These are phyloP conservation scores for Nemania sp. DNA, from an alignment of 2,329 filamentous ascomycete genomes.

Conservation along the genomic window DNA sequence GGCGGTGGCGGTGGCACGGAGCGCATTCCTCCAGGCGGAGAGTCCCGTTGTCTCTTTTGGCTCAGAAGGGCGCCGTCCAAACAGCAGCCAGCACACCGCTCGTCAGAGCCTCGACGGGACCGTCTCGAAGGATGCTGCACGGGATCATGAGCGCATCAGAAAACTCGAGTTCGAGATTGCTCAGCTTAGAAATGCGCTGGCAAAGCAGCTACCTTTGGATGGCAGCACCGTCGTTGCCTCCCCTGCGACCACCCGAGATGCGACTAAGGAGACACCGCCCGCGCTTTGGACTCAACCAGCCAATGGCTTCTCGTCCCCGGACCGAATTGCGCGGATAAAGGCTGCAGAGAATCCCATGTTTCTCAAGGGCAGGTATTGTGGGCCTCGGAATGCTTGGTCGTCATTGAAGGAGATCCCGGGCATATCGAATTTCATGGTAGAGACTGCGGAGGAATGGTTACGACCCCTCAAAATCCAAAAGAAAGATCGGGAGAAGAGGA, in stretches of 20 bases:
- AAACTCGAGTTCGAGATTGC: conserved; percentile 63
- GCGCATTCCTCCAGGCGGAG: conserved; percentile 51
- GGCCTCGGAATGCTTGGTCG: conserved; percentile 64
- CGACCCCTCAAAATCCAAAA: conserved; percentile 60
- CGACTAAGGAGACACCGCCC: conserved; percentile 43
- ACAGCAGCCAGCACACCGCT: conserved; percentile 40
- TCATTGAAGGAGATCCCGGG: conserved; percentile 61
- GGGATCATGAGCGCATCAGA: conserved; percentile 63
- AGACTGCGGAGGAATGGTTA: conserved; percentile 65
- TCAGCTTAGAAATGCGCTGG: conserved; percentile 58
- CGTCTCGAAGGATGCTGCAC: conserved; percentile 46
- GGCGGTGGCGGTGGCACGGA: conserved; percentile 45
- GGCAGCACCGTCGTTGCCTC: conserved; percentile 57
- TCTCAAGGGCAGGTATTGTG: conserved; percentile 64
- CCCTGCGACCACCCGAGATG: conserved; percentile 52
- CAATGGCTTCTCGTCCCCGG: conserved; percentile 41
- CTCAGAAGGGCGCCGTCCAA: conserved; percentile 34
- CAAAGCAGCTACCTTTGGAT: conserved; percentile 53
- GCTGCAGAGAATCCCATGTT: conserved; percentile 58
- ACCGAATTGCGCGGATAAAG: conserved; percentile 23
- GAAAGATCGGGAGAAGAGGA: conserved; percentile 60
- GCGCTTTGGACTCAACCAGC: conserved; percentile 34
- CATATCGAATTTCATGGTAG: conserved; percentile 64
- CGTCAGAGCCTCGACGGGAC: conserved; percentile 43
- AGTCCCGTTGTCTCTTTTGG: conserved; percentile 50